Evolutionary conservation across 805 yeast genomes (phyloP).

Genomic region (Candida ovalis): DNA sequence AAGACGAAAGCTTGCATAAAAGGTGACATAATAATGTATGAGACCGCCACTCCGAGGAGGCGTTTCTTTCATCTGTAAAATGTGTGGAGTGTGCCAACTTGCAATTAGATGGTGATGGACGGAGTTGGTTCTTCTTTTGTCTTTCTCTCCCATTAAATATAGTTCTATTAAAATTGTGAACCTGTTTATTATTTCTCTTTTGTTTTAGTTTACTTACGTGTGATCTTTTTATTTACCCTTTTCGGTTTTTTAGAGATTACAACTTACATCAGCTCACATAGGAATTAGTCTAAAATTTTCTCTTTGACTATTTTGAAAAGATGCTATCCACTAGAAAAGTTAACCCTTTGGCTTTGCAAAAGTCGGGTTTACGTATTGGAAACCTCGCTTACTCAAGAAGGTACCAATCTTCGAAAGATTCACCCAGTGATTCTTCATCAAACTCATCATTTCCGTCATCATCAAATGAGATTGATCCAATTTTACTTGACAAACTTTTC

Average conservation of each 20-base stretch:
- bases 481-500: slow-evolving; percentile 28
- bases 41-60: neutral
- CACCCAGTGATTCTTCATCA: neutral
- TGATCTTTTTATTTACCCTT: no score
- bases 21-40: neutral
- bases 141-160: no score
- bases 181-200: neutral
- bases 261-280: no score
- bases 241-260: no score
- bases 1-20: neutral
- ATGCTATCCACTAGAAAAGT: neutral
- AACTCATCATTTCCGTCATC: slow-evolving; percentile 3
- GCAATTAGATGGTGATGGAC: neutral
- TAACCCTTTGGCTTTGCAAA: neutral
- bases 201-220: no score
- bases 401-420: neutral
- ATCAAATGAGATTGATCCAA: slow-evolving; percentile 23
- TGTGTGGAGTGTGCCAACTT: neutral
- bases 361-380: neutral
- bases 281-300: no score
- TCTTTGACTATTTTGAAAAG: no score
- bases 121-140: neutral
- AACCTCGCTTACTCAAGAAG: neutral
- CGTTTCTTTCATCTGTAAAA: neutral
- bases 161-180: no score